A percentile compares a stretch with the other conserved stretches of the same genome.
phyloP scores from a whole-genome alignment of 2,329 filamentous ascomycete genomes.

The Xylaria sp. region DNA sequence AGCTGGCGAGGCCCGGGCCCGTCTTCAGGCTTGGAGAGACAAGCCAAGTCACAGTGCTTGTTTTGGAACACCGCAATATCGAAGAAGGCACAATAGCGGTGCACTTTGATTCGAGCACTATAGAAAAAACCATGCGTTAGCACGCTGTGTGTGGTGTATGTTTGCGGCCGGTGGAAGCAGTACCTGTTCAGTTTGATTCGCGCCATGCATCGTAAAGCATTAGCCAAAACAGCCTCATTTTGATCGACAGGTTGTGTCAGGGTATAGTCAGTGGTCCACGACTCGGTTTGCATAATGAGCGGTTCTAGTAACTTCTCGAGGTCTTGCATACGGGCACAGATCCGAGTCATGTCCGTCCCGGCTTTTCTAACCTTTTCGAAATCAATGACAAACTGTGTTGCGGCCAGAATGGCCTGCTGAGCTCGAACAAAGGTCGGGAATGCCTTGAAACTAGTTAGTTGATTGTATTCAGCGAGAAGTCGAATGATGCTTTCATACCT shows the following conservation, averaged over 20 bases:
- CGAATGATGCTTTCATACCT: constrained; percentile 29
- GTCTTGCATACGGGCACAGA: constrained; percentile 39
- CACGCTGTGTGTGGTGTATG: neutral
- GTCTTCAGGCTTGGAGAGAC: constrained; percentile 26
- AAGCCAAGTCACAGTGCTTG: constrained; percentile 45
- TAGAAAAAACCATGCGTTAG: constrained; percentile 9
- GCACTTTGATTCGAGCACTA: constrained; percentile 47
- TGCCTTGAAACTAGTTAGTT: constrained; percentile 31
- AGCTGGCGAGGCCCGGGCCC: constrained; percentile 31
- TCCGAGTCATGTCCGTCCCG: constrained; percentile 35
- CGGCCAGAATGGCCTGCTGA: constrained; percentile 43
- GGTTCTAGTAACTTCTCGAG: constrained; percentile 37
- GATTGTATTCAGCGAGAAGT: constrained; percentile 9
- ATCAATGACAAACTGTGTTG: constrained; percentile 45
- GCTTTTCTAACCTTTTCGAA: constrained; percentile 39
- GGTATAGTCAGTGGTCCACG: constrained; percentile 33
- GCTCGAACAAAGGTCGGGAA: constrained; percentile 42
- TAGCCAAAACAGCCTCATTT: constrained; percentile 38
- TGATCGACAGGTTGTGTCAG: constrained; percentile 35
- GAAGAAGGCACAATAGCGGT: constrained; percentile 47
- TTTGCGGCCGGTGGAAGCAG: neutral
- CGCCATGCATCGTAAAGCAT: constrained; percentile 42
- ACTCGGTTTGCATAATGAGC: constrained; percentile 34
- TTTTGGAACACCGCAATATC: constrained; percentile 45
- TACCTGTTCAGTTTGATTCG: constrained; percentile 48